Evolutionary conservation across 2,329 filamentous ascomycete genomes (phyloP), one percentile per base, ranked within the genome.

Genomic region (Sporothrix variecibatus): DNA sequence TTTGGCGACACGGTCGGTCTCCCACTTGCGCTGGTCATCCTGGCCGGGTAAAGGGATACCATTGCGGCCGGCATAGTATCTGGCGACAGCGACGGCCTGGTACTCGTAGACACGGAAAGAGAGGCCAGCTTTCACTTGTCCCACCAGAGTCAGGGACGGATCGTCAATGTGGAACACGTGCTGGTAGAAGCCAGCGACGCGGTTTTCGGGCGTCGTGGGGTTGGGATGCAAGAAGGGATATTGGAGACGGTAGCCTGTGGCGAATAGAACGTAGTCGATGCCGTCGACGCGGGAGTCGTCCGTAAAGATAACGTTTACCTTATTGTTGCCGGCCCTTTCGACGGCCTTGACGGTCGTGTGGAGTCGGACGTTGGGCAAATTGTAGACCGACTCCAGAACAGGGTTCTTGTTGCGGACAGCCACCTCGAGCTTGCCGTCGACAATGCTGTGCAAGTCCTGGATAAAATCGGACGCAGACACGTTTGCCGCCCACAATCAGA

Each of bases 181-280:
- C 75, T 82, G 81, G 74, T 81, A 83, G 2, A 82, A 80, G 0
- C 81, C 81, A 0, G 81, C 80, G 2, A 83, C 51, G 6, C 64
- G 58, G 58, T 74, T 74, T 26, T 75, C 75, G 12, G 74, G 75
- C 20, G 73, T 76, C 20, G 73, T 72, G 8, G 76, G 58, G 72
- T 60, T 67, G 46, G 73, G n/a, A n/a, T 72, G 84, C 7, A 89
- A 77, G 77, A 87, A 90, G 0, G 87, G 88, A 0, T 90, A 79
- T 1, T 86, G 87, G 84, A 88, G 90, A 0, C 85, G 85, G 77
- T 89, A 90, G 0, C 89, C 89, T 0, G 89, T 91, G 3, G 86
- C 88, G 73, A 90, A 89, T 56, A 91, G 85, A 38, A 91, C 83
- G 71, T 87, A 80, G 76, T 91, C 88, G 9, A 90, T 85, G 5